Conservation (phyloP, 1,284 basidiomycete genomes). For the Sutorius eximius region DNA sequence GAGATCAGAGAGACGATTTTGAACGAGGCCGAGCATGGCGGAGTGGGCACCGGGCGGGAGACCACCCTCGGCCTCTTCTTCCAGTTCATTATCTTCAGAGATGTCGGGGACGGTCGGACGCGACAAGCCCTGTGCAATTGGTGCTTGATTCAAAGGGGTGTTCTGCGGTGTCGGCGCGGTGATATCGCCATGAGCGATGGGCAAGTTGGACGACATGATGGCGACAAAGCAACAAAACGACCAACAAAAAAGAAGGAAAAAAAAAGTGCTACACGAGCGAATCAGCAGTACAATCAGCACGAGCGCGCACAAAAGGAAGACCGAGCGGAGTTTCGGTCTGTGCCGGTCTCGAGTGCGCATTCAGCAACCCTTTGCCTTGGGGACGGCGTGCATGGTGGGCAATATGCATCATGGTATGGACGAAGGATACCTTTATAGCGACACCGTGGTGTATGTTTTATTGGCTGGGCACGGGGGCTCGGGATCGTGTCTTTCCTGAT, state of each 20-base stretch:
- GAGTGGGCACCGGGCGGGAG: constrained; percentile 38
- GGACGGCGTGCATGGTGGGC: background rate
- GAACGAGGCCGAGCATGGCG: constrained; percentile 62
- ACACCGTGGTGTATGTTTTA: too few relatives aligned
- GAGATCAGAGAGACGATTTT: constrained; percentile 64
- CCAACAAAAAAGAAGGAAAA: constrained; percentile 18
- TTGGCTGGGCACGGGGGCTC: background rate
- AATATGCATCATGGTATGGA: too few relatives aligned
- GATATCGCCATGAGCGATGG: constrained; percentile 46
- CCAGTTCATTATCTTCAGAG: constrained; percentile 62
- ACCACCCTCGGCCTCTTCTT: constrained; percentile 45
- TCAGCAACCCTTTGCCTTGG: background rate
- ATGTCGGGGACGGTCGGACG: constrained; percentile 71
- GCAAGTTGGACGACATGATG: constrained; percentile 51
- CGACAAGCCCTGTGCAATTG: constrained; percentile 65
- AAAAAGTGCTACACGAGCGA: constrained; percentile 18
- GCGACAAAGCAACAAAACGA: constrained; percentile 11
- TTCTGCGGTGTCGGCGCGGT: constrained; percentile 81
- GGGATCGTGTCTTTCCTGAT: background rate
- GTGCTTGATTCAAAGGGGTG: constrained; percentile 72
- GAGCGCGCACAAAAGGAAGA: constrained; percentile 22
- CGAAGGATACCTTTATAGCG: background rate
- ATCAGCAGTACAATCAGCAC: constrained; percentile 28
- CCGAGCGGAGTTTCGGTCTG: constrained; percentile 36
- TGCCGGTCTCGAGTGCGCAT: constrained; percentile 20